Percentiles rank a stretch among this genome's conserved stretches.
Conservation (phyloP, 306 rosid species). For the Carpinus viminea region DNA sequence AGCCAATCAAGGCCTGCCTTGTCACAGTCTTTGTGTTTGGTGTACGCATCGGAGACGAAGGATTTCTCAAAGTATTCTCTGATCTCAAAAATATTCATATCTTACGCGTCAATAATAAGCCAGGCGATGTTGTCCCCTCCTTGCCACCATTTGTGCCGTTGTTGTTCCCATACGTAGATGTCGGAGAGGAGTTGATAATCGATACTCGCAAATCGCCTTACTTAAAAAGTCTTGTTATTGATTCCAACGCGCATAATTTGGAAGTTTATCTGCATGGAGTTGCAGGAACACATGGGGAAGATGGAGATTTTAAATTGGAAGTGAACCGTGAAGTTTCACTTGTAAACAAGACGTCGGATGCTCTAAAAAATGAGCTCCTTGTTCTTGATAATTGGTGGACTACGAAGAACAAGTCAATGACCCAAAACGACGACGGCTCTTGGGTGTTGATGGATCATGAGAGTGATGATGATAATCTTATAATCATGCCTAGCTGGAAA, state of each 20-base stretch:
- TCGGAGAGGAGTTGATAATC: slow-evolving; percentile 62
- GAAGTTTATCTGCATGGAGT: slow-evolving; percentile 73
- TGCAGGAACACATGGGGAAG: slow-evolving; percentile 65
- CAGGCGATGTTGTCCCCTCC: slow-evolving; percentile 52
- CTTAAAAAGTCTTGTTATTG: slow-evolving; percentile 46
- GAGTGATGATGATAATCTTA: slow-evolving; percentile 21
- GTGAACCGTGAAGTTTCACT: slow-evolving; percentile 59
- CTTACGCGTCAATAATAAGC: slow-evolving; percentile 39
- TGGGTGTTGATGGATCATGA: slow-evolving; percentile 68
- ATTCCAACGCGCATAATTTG: slow-evolving; percentile 52
- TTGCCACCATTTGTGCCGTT: slow-evolving; percentile 24
- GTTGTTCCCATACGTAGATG: slow-evolving; percentile 35
- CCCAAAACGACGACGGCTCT: slow-evolving; percentile 58
- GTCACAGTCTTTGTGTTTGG: slow-evolving; percentile 63
- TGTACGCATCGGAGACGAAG: slow-evolving; percentile 45
- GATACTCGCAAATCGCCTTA: slow-evolving; percentile 46
- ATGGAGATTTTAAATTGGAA: slow-evolving; percentile 52
- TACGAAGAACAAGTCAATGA: slow-evolving; percentile 59
- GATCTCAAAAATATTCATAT: slow-evolving; percentile 33
- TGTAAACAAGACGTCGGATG: slow-evolving; percentile 41
- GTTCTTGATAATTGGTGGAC: slow-evolving; percentile 57
- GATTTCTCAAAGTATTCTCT: slow-evolving; percentile 34
- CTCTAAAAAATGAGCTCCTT: slow-evolving; percentile 50
- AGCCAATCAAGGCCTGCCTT: slow-evolving; percentile 34
- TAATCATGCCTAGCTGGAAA: background rate